A percentile compares a stretch with the other conserved stretches of the same genome.
phyloP scores from a whole-genome alignment of 371 early-diverging fungal species.

The Mucor racemosus region DNA sequence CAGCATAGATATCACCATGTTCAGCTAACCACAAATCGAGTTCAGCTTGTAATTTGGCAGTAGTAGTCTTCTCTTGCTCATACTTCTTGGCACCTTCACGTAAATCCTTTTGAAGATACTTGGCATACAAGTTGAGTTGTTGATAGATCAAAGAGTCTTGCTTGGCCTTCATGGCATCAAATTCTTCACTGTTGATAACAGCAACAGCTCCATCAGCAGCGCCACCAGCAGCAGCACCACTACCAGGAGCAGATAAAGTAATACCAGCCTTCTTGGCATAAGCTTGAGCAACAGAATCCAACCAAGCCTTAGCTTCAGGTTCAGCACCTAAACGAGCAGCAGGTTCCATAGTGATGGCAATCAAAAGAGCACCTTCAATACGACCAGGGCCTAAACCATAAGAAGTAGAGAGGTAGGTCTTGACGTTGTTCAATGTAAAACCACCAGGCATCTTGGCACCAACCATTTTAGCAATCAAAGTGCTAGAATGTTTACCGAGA shows the following conservation, averaged over 20 bases:
- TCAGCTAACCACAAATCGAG: conserved; percentile 90
- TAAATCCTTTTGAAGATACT: conserved; percentile 88
- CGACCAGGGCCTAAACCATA: conserved; percentile 91
- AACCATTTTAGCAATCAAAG: conserved; percentile 84
- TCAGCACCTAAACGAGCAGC: conserved; percentile 79
- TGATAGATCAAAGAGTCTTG: conserved; percentile 80
- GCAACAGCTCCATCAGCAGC: conserved; percentile 68
- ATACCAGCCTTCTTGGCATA: conserved; percentile 86
- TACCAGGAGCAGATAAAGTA: conserved; percentile 65
- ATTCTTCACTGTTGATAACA: conserved; percentile 89
- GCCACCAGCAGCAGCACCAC: conserved; percentile 62
- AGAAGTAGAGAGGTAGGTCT: conserved; percentile 68
- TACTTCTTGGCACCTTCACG: conserved; percentile 77
- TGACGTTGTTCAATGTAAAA: conserved; percentile 81
- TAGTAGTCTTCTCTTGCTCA: conserved; percentile 71
- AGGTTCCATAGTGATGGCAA: conserved; percentile 89
- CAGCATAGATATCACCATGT: conserved; percentile 87
- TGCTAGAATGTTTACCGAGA: conserved; percentile 85
- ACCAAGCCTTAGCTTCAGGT: conserved; percentile 89
- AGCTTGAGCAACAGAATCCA: conserved; percentile 77
- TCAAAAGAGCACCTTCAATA: conserved; percentile 80
- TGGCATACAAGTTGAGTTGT: conserved; percentile 88
- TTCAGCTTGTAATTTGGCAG: conserved; percentile 77
- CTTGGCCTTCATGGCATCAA: conserved; percentile 82
- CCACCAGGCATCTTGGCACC: conserved; percentile 95